Evolutionary conservation across 2,329 filamentous ascomycete genomes (phyloP), one percentile per base, ranked within the genome.

Genomic region (Stemphylium vesicarium): DNA sequence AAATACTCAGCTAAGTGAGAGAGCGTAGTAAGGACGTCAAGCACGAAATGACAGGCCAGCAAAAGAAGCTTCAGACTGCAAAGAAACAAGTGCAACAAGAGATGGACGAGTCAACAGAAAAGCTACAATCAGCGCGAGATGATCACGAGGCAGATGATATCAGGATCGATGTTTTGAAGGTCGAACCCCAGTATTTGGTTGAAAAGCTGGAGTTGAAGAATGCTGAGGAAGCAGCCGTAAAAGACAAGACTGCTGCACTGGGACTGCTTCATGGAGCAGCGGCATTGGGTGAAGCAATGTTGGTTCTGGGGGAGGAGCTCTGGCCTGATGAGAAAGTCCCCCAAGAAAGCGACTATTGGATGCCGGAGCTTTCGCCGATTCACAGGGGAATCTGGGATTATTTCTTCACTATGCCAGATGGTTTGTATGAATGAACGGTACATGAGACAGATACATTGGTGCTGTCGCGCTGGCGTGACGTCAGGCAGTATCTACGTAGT

Each of bases 351-450:
- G 16, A 13, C 5, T 10, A 50, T 18, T 42, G 38, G 46, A 42
- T 50, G 18, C 16, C 37, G 4, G 22, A 26, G 29, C 2, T 42
- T 10, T 50, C 46, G 9, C n/a, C 11, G 8, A 18, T 50, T 7
- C 46, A 42, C 16, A 32, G 15, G 9, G 29, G 46, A 6, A 18
- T 50, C 4, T 50, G 46, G 46, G 38, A 50, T 18, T 50, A 50
- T 29, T 50, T 50, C 18, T 41, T 37, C 29, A n/a, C 37, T 15
- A 24, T 31, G 6, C 46, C 46, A 24, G 33, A 38, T 37, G 46
- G 31, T 7, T 35, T 48, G 3, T 47, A 38, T 29, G 13, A 36
- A 7, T 36, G 5, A 16, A 15, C 5, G n/a, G n/a, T 26, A 26
- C 8, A 26, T 26, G 24, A 9, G 24, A n/a, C n/a, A n/a, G n/a